phyloP scores from a whole-genome alignment of 2,329 filamentous ascomycete genomes.

The Trichophyton benhamiae region DNA sequence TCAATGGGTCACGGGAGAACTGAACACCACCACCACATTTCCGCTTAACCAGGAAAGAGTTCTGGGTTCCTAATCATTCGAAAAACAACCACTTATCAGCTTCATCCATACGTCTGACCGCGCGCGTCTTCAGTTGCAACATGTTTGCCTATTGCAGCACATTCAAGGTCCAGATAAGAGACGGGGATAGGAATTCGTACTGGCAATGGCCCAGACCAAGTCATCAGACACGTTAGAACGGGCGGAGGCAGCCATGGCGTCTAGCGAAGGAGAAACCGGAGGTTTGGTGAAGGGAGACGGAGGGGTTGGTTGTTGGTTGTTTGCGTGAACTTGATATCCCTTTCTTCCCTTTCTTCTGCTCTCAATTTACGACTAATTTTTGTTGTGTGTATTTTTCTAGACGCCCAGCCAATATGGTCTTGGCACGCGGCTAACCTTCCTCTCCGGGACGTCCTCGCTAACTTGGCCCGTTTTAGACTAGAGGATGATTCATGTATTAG shows the following conservation, averaged over 20 bases:
- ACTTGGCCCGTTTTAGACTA: conserved; percentile 26
- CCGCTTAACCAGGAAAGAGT: conserved; percentile 87
- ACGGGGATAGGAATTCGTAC: conserved; percentile 47
- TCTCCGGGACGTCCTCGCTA: conserved; percentile 23
- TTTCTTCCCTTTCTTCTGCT: neutral
- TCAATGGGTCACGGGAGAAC: conserved; percentile 90
- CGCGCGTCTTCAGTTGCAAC: neutral
- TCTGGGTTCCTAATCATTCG: conserved; percentile 57
- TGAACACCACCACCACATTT: conserved; percentile 63
- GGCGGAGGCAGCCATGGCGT: conserved; percentile 34
- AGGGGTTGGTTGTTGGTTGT: conserved; percentile 11
- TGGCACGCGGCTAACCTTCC: neutral
- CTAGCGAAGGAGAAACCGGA: conserved; percentile 9
- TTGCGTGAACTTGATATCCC: neutral
- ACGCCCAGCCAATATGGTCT: neutral
- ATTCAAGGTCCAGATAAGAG: neutral
- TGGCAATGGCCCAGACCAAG: conserved; percentile 87
- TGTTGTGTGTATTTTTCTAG: conserved; percentile 8
- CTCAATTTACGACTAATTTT: neutral
- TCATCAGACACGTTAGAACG: conserved; percentile 73
- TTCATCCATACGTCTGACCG: neutral
- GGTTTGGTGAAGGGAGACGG: conserved; percentile 17
- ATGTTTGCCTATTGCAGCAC: neutral
- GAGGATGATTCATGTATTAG: neutral
- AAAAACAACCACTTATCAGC: neutral